Percentiles rank a stretch among this genome's conserved stretches.
Conservation (phyloP, 805 yeast species). For the Yamadazyma sp. region DNA sequence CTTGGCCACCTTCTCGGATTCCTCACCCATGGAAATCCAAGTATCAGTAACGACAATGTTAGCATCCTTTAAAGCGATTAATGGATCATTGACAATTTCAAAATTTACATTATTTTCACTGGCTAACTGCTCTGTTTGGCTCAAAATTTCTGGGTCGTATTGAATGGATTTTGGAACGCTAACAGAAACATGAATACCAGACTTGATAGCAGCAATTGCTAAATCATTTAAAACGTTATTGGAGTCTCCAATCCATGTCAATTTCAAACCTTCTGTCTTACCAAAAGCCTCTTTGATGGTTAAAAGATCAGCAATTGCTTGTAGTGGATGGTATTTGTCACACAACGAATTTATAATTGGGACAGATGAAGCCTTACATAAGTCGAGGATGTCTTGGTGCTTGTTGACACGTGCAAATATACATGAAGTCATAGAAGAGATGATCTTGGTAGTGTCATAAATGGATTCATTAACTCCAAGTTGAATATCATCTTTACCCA, state of each 20-base stretch:
- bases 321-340: constrained; percentile 91
- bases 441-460: constrained; percentile 84
- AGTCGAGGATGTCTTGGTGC: constrained; percentile 77
- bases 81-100: constrained; percentile 68
- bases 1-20: constrained; percentile 67
- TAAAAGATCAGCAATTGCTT: constrained; percentile 87
- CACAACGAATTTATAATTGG: constrained; percentile 94
- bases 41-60: constrained; percentile 92
- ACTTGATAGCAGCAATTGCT: constrained; percentile 80
- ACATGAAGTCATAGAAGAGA: constrained; percentile 95
- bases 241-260: constrained; percentile 97
- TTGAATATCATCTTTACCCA: constrained; percentile 96
- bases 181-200: constrained; percentile 78
- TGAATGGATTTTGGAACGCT: constrained; percentile 82
- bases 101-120: constrained; percentile 44
- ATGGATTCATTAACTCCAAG: constrained; percentile 91
- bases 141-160: constrained; percentile 54
- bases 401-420: constrained; percentile 93
- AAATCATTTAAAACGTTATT: constrained; percentile 94
- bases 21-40: constrained; percentile 98
- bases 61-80: constrained; percentile 69
- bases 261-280: constrained; percentile 57
- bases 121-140: constrained; percentile 55
- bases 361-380: constrained; percentile 76
- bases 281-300: constrained; percentile 82